Evolutionary conservation across 2,329 filamentous ascomycete species (phyloP), one percentile per base, ranked within the genome.

Genomic region (Ramichloridium luteum): DNA sequence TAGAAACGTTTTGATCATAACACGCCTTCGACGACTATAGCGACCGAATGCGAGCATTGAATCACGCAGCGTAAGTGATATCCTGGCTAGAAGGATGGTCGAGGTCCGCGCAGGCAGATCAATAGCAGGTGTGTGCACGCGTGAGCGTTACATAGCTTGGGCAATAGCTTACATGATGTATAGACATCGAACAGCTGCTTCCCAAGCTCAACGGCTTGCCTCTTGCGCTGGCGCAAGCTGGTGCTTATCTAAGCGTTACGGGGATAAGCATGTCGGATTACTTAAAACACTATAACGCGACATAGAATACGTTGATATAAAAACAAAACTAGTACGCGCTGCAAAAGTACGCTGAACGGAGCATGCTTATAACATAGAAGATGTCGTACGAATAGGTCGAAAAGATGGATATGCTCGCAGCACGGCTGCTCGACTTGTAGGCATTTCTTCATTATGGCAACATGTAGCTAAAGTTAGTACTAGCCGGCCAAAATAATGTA

Each of bases 331-430:
- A 15, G 8, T 13, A 22, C n/a, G 8, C 27, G 13, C 22, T 39
- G 15, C 10, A 39, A 13, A 30, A 36, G 27, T 39, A 39, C 13
- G 4, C 4, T n/a, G 30, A 30, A 16, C 17, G 31, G 6, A 35
- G 32, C 14, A 5, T 56, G 25, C 45, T 48, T 36, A 51, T 46
- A n/a, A 54, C 48, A 11, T 56, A 46, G 51, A 41, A 40, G 11
- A 47, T 55, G 16, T 52, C 47, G 3, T 53, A 52, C 36, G 34
- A 54, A 15, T 44, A 47, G 9, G 43, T 54, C 6, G 17, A 30
- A n/a, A 28, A 36, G 4, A 38, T 43, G 32, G 44, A 46, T 27
- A 22, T 41, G 25, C 12, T 27, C 4, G 43, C 50, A 4, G 46
- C 45, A 2, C 35, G 47, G 4, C 32, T 54, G 22, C 45, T 56